Evolutionary conservation across 2,329 filamentous ascomycete genomes (phyloP).

Genomic region (Xylaria sp.): DNA sequence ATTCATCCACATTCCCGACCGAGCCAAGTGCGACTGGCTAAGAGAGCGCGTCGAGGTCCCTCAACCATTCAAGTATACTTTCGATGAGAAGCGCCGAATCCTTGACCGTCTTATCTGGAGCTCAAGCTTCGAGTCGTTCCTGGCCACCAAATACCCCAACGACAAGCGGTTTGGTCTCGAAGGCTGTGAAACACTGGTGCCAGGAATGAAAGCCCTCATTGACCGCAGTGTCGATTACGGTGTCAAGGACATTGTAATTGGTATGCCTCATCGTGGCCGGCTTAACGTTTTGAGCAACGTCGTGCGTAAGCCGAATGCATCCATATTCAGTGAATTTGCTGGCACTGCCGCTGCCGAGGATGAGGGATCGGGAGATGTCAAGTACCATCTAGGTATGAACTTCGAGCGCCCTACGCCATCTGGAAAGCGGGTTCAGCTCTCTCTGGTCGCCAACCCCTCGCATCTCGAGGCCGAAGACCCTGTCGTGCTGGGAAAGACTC

Average conservation of each 20-base stretch:
- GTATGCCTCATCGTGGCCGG: slow-evolving; percentile 98
- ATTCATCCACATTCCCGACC: slow-evolving; percentile 98
- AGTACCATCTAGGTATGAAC: slow-evolving; percentile 99
- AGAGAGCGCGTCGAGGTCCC: slow-evolving; percentile 94
- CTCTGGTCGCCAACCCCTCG: slow-evolving; percentile 96
- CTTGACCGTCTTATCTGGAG: slow-evolving; percentile 98
- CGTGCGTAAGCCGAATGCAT: slow-evolving; percentile 98
- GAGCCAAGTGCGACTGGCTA: slow-evolving; percentile 98
- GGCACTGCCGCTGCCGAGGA: slow-evolving; percentile 88
- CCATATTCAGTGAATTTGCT: slow-evolving; percentile 98
- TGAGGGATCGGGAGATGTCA: slow-evolving; percentile 97
- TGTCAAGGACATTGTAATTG: slow-evolving; percentile 98
- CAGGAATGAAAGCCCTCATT: slow-evolving; percentile 99
- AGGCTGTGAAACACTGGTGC: slow-evolving; percentile 95
- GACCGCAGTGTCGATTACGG: slow-evolving; percentile 98
- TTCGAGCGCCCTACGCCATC: slow-evolving; percentile 98
- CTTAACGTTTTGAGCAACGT: slow-evolving; percentile 98
- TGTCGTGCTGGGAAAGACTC: slow-evolving; percentile 95
- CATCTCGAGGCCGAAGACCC: slow-evolving; percentile 98
- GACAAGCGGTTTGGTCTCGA: slow-evolving; percentile 99
- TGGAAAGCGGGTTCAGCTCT: slow-evolving; percentile 98
- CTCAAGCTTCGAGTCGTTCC: slow-evolving; percentile 95
- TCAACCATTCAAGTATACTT: slow-evolving; percentile 94
- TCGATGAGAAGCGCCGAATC: slow-evolving; percentile 98
- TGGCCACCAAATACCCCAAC: slow-evolving; percentile 98